These are phyloP conservation scores for Spergularia azorica DNA, from an alignment of 179 eudicot species.

Conservation along the genomic window DNA sequence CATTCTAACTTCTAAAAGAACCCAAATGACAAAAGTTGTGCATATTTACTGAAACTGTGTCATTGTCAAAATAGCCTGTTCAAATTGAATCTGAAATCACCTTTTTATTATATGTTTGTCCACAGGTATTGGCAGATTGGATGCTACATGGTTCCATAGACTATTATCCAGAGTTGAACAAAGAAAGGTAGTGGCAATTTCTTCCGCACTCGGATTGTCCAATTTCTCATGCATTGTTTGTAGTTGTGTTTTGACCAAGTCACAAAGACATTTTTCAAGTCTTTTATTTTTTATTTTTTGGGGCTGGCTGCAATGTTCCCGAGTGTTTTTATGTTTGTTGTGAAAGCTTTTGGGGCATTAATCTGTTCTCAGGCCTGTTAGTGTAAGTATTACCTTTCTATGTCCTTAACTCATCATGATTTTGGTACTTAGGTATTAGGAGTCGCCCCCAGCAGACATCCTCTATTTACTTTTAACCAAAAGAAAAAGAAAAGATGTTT, in stretches of 20 bases:
- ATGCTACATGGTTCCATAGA: constrained; percentile 97
- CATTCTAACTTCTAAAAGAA: background rate
- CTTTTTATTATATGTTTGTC: background rate
- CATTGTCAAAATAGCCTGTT: background rate
- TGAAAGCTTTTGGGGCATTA: background rate
- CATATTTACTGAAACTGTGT: constrained; percentile 8
- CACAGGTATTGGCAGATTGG: constrained; percentile 86
- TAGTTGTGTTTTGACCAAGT: background rate
- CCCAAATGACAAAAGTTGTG: background rate
- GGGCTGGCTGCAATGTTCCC: background rate
- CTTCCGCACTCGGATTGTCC: background rate
- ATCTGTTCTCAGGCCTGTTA: background rate
- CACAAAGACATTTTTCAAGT: background rate
- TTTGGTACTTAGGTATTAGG: too few species aligned
- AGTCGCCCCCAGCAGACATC: too few species aligned
- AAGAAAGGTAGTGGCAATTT: constrained; percentile 57
- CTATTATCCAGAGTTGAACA: constrained; percentile 79
- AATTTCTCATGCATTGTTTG: background rate
- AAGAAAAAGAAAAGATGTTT: too few species aligned
- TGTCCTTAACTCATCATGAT: too few species aligned
- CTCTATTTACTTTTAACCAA: too few species aligned
- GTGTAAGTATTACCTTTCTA: background rate
- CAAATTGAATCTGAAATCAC: background rate
- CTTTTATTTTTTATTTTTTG: background rate
- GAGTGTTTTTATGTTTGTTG: constrained; percentile 7